Evolutionary conservation across 345 rosid genomes (phyloP).

Genomic region (Euphorbia pulcherrima): DNA sequence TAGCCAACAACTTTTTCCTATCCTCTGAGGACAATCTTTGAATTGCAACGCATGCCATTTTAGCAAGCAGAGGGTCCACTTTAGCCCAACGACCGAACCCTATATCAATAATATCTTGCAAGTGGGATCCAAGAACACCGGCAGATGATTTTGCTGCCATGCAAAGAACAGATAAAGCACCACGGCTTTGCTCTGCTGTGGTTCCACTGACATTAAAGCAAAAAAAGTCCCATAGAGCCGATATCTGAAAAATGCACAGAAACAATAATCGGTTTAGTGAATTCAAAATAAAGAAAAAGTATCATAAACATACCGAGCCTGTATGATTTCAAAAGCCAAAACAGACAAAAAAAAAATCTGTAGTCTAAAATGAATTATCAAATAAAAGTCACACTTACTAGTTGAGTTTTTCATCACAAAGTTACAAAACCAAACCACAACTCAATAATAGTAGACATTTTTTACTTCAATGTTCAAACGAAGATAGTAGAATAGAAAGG

Average conservation of each 20-base stretch:
- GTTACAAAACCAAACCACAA: neutral
- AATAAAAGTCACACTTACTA: neutral
- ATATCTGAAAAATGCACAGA: constrained; percentile 47
- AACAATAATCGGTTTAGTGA: neutral
- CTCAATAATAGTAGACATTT: neutral
- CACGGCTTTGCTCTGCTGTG: constrained; percentile 86
- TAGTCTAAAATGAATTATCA: neutral
- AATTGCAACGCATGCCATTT: constrained; percentile 84
- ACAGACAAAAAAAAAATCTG: neutral
- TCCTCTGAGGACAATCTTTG: constrained; percentile 84
- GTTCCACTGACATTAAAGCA: constrained; percentile 89
- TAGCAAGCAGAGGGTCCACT: constrained; percentile 88
- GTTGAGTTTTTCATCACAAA: neutral
- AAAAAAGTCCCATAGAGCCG: constrained; percentile 94
- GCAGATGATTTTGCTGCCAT: constrained; percentile 94
- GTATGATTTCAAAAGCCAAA: constrained; percentile 1
- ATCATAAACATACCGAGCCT: neutral
- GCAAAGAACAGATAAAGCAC: constrained; percentile 84
- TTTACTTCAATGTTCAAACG: neutral
- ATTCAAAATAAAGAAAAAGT: neutral
- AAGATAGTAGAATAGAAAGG: neutral
- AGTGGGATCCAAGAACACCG: constrained; percentile 73
- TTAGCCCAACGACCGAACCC: constrained; percentile 99
- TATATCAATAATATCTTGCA: constrained; percentile 93
- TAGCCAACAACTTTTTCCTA: constrained; percentile 61